phyloP scores from a whole-genome alignment of 129 eudicot genomes.

The Artemisia annua region DNA sequence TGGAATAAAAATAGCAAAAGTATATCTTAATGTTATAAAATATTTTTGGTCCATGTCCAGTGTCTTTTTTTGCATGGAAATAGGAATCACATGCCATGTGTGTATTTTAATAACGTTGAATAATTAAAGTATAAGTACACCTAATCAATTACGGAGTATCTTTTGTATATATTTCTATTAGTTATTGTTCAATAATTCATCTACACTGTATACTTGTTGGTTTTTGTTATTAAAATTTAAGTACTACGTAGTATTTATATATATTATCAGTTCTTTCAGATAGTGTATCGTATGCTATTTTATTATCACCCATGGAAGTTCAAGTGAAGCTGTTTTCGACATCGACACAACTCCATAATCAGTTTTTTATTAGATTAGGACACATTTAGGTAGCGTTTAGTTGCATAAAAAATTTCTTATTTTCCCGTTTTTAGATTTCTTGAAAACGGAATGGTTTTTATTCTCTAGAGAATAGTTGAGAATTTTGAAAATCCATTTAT shows the following conservation, averaged over 20 bases:
- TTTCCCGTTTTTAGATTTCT: too few relatives aligned
- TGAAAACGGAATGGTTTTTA: too few relatives aligned
- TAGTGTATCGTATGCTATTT: background rate
- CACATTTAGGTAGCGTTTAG: too few relatives aligned
- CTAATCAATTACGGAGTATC: conserved; percentile 29
- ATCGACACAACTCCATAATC: too few relatives aligned
- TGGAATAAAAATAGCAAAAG: background rate
- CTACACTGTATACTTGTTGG: conserved; percentile 2
- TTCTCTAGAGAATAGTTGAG: too few relatives aligned
- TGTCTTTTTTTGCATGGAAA: conserved; percentile 18
- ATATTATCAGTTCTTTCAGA: background rate
- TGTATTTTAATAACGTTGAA: background rate
- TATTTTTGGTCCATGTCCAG: background rate
- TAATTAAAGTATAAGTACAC: conserved; percentile 23
- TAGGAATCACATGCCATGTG: conserved; percentile 14
- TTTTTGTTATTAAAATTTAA: background rate
- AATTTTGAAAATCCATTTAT: too few relatives aligned
- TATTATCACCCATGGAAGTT: too few relatives aligned
- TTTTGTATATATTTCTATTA: background rate
- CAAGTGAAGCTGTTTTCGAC: too few relatives aligned
- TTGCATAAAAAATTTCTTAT: too few relatives aligned
- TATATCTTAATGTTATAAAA: background rate
- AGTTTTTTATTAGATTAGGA: too few relatives aligned
- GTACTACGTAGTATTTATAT: background rate
- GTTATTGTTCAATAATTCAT: conserved; percentile 26